phyloP scores from a whole-genome alignment of 305 asterid species.

The Striga hermonthica region DNA sequence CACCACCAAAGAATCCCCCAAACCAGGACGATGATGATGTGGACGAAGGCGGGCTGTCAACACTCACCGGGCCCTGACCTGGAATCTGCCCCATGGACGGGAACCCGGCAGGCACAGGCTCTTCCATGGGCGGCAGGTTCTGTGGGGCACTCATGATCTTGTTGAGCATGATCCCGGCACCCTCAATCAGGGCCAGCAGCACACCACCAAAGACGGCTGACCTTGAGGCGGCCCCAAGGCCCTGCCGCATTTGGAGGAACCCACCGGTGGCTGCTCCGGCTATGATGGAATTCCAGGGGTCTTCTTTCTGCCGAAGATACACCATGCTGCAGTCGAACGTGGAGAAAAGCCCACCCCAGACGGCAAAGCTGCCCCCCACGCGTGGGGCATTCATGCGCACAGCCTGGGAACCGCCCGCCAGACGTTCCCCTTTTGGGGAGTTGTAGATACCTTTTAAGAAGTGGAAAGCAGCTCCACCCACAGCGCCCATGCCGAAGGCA shows the following conservation, averaged over 20 bases:
- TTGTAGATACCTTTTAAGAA: constrained; percentile 47
- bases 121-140: constrained; percentile 47
- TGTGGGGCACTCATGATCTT: constrained; percentile 44
- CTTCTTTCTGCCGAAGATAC: constrained; percentile 53
- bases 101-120: constrained; percentile 35
- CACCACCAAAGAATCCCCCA: constrained; percentile 69
- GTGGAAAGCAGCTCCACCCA: constrained; percentile 57
- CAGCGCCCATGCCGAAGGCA: constrained; percentile 64
- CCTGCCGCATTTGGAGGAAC: constrained; percentile 62
- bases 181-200: constrained; percentile 53
- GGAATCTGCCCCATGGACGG: constrained; percentile 49
- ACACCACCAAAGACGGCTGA: constrained; percentile 53
- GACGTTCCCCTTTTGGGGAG: constrained; percentile 57
- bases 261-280: constrained; percentile 71
- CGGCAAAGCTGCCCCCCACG: constrained; percentile 63
- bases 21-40: constrained; percentile 53
- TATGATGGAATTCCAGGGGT: constrained; percentile 61
- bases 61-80: constrained; percentile 37
- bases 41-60: constrained; percentile 35
- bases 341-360: constrained; percentile 66
- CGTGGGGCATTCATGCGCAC: constrained; percentile 64
- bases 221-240: constrained; percentile 48
- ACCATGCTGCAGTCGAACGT: constrained; percentile 63
- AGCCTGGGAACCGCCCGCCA: constrained; percentile 53
- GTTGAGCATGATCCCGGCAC: constrained; percentile 59